Conservation (phyloP, 2,329 filamentous ascomycete genomes). For the Microsporum audouinii region DNA sequence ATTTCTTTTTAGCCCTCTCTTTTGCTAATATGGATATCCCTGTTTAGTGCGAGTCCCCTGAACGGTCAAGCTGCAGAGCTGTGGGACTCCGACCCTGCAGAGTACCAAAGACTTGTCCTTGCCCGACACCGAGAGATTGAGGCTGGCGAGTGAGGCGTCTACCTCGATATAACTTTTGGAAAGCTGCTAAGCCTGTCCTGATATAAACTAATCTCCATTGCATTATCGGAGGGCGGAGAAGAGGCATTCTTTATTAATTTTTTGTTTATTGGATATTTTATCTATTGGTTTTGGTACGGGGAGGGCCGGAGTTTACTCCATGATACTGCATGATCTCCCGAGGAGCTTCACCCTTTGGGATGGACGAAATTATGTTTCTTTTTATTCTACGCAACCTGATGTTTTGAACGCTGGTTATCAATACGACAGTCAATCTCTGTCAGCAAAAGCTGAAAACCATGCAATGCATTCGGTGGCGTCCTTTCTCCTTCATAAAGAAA, state of each 20-base stretch:
- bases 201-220: neutral
- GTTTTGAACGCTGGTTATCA: neutral
- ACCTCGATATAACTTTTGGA: neutral
- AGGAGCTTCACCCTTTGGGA: neutral
- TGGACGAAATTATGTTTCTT: neutral
- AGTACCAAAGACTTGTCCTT: conserved; percentile 70
- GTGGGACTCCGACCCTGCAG: conserved; percentile 77
- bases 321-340: neutral
- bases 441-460: neutral
- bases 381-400: neutral
- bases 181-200: neutral
- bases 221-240: neutral
- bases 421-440: neutral
- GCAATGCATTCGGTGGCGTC: neutral
- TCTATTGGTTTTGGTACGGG: neutral
- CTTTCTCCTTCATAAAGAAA: neutral
- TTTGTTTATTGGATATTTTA: neutral
- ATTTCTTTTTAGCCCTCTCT: conserved; percentile 72
- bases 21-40: conserved; percentile 51
- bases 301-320: neutral
- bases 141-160: conserved; percentile 29
- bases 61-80: conserved; percentile 94
- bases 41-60: conserved; percentile 67
- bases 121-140: conserved; percentile 50
- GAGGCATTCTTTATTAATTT: neutral